Evolutionary conservation across 352 stramenopile genomes (phyloP).

Genomic region (Albugo laibachii): DNA sequence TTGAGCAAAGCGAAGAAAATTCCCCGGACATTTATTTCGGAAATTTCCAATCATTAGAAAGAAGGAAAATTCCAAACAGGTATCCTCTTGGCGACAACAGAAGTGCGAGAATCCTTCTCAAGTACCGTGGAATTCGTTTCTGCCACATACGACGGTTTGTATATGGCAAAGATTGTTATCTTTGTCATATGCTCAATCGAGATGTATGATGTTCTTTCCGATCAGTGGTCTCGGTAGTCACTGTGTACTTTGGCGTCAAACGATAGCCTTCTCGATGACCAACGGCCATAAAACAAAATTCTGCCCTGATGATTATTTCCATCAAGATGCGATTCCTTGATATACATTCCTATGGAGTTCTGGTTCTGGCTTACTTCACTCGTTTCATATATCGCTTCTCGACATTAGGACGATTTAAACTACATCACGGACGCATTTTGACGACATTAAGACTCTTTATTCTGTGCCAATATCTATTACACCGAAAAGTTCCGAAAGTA

Average conservation of each 20-base stretch:
- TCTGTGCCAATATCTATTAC: slow-evolving; percentile 63
- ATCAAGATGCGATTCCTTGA: slow-evolving; percentile 26
- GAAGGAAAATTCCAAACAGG: too few species aligned
- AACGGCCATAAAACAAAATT: slow-evolving; percentile 13
- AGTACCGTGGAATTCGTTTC: too few species aligned
- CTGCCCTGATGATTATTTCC: slow-evolving; percentile 44
- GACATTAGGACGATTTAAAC: slow-evolving; percentile 64
- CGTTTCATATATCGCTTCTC: slow-evolving; percentile 65
- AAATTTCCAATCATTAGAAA: too few species aligned
- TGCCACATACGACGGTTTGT: too few species aligned
- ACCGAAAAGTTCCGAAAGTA: slow-evolving; percentile 43
- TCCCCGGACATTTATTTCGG: too few species aligned
- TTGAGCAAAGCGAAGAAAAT: too few species aligned
- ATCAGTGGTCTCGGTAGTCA: slow-evolving; percentile 27
- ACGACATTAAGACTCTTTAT: slow-evolving; percentile 68
- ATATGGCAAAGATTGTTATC: too few species aligned
- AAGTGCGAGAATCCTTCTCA: too few species aligned
- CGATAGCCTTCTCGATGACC: slow-evolving; percentile 13
- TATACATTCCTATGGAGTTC: slow-evolving; percentile 28
- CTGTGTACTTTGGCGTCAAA: slow-evolving; percentile 44
- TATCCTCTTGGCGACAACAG: too few species aligned
- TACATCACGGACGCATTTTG: slow-evolving; percentile 65
- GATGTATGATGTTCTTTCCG: slow-evolving; percentile 71
- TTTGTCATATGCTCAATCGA: too few species aligned
- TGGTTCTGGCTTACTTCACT: slow-evolving; percentile 52